Percentiles rank a stretch among this genome's conserved stretches.
phyloP scores from a whole-genome alignment of 495 filamentous ascomycete species.

The Cairneyella variabilis region DNA sequence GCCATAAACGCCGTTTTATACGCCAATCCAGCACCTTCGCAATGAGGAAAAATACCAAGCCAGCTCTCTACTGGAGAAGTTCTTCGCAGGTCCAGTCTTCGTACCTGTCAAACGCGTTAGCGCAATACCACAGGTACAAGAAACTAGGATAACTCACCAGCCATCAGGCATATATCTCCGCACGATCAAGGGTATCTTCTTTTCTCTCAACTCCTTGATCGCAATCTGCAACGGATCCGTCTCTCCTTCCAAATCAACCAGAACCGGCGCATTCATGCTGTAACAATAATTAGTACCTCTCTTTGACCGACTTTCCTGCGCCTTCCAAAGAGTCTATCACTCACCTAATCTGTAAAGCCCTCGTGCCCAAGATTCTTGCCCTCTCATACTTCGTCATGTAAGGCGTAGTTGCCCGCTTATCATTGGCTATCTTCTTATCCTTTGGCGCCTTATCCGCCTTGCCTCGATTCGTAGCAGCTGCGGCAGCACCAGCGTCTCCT shows the following conservation, averaged over 20 bases:
- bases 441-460: slow-evolving; percentile 54
- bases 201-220: slow-evolving; percentile 93
- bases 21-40: slow-evolving; percentile 20
- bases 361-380: slow-evolving; percentile 86
- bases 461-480: slow-evolving; percentile 52
- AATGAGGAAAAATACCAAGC: slow-evolving; percentile 14
- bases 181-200: slow-evolving; percentile 96
- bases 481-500: slow-evolving; percentile 71
- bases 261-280: slow-evolving; percentile 96
- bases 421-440: slow-evolving; percentile 86
- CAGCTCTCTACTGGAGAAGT: slow-evolving; percentile 49
- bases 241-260: slow-evolving; percentile 95
- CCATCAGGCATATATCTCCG: slow-evolving; percentile 94
- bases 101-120: slow-evolving; percentile 57
- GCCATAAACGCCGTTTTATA: slow-evolving; percentile 24
- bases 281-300: too few species aligned
- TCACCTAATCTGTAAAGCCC: slow-evolving; percentile 94
- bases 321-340: slow-evolving; percentile 27
- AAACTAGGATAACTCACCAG: slow-evolving; percentile 61
- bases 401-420: slow-evolving; percentile 86
- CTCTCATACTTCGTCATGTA: slow-evolving; percentile 99
- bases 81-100: slow-evolving; percentile 99
- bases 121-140: slow-evolving; percentile 7
- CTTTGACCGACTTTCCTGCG: too few species aligned
- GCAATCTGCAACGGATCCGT: slow-evolving; percentile 97